A percentile compares a stretch with the other conserved stretches of the same genome.
phyloP scores from a whole-genome alignment of 2,329 filamentous ascomycete genomes.

The Fusarium sp. region DNA sequence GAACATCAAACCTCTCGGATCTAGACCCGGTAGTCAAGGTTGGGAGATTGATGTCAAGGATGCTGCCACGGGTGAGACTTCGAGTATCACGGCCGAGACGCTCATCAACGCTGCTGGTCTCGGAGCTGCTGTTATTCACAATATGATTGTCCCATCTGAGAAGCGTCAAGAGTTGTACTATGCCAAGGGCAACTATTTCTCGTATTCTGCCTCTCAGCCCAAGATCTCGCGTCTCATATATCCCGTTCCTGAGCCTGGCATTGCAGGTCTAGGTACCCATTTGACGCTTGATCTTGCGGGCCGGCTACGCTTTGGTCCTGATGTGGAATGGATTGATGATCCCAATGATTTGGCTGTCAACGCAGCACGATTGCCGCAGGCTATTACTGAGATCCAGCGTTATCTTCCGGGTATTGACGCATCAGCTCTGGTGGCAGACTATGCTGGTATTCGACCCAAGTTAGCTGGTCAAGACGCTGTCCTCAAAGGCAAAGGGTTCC shows the following conservation, averaged over 20 bases:
- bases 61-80: conserved; percentile 55
- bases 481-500: conserved; percentile 72
- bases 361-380: conserved; percentile 67
- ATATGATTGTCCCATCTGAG: conserved; percentile 75
- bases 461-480: conserved; percentile 68
- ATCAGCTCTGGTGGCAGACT: conserved; percentile 77
- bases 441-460: conserved; percentile 93
- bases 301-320: conserved; percentile 88
- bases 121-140: conserved; percentile 78
- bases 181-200: conserved; percentile 96
- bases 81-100: conserved; percentile 75
- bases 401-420: conserved; percentile 82
- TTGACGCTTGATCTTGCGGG: conserved; percentile 89
- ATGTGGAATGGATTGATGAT: conserved; percentile 89
- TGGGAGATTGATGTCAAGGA: conserved; percentile 73
- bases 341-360: conserved; percentile 77
- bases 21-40: conserved; percentile 61
- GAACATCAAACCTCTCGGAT: conserved; percentile 60
- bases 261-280: conserved; percentile 89
- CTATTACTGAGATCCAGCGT: conserved; percentile 76
- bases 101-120: conserved; percentile 89
- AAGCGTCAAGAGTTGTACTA: conserved; percentile 73
- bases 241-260: conserved; percentile 83
- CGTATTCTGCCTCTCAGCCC: conserved; percentile 74
- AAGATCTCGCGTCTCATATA: conserved; percentile 80